Evolutionary conservation across 257 asterid species (phyloP), one percentile per base, ranked within the genome.

Genomic region (Nicotiana attenuata): DNA sequence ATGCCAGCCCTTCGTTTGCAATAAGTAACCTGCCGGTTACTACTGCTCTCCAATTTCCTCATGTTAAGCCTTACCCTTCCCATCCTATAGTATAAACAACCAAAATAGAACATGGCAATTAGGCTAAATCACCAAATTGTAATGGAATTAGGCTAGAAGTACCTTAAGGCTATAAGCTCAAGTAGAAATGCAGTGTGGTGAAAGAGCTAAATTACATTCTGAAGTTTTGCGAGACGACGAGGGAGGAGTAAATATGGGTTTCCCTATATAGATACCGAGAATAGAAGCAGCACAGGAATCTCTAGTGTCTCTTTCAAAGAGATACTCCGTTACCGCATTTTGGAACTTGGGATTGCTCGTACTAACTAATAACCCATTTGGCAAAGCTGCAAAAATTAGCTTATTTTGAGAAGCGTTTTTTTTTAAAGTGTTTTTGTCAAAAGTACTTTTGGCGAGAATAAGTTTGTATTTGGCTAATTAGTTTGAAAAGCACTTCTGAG

Each of bases 61-160:
- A 92, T 92, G 89, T 92, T 93, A 41, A 92, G 60, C 88, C 91
- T 93, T 45, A 92, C 98, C 85, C 98, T 90, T 82, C 98, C 99
- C 99, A 95, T 95, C 89, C 97, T 94, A 83, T n/a, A n/a, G n/a
- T n/a, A n/a, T 86, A 82, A 24, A 52, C 45, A 63, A 75, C 63
- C 55, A 73, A 86, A 52, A 38, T 68, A 67, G 26, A 67, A 9
- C 29, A 33, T 11, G 1, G 55, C 4, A 16, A 11, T 47, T 47
- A 47, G 55, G 55, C 10, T 2, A 50, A 50, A 14, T 0, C 56
- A 50, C 17, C 56, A 50, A 50, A 10, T 50, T 38, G 47, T 7
- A 38, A 38, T 38, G 47, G 47, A 7, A 38, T 38, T 38, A 38
- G 47, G 47, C 47, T 7, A 38, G 3, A 38, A 38, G 2, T 38